Conservation (phyloP, 78 protist species). For the Protostelium mycophagum region DNA sequence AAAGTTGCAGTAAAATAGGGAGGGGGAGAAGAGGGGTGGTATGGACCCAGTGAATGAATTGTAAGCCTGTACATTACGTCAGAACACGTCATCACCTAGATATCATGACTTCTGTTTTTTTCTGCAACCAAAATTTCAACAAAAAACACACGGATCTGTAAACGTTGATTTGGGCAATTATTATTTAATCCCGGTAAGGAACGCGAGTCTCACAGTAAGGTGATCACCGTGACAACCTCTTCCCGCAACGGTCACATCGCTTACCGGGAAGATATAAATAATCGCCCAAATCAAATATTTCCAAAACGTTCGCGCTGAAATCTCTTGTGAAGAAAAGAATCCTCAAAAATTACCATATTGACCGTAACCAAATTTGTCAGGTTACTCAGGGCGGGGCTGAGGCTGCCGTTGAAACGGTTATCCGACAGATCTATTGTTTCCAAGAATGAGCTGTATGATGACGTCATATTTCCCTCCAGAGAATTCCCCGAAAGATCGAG, state of each 20-base stretch:
- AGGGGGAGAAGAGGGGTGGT: no score
- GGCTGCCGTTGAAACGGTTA: background rate
- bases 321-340: no score
- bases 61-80: background rate
- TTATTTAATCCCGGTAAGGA: no score
- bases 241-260: background rate
- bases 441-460: background rate
- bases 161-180: background rate
- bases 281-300: background rate
- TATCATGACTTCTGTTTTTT: background rate
- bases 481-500: background rate
- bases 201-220: background rate
- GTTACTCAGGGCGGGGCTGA: background rate
- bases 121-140: background rate
- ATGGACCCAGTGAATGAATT: background rate
- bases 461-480: background rate
- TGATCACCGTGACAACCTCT: background rate
- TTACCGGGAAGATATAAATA: no score
- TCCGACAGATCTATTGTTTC: background rate
- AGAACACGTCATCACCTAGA: background rate
- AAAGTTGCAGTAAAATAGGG: no score
- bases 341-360: no score
- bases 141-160: background rate
- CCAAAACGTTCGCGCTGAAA: background rate
- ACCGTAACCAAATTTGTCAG: no score